These are phyloP conservation scores for Exophiala xenobiotica DNA, from an alignment of 2,329 filamentous ascomycete genomes.

Conservation along the genomic window DNA sequence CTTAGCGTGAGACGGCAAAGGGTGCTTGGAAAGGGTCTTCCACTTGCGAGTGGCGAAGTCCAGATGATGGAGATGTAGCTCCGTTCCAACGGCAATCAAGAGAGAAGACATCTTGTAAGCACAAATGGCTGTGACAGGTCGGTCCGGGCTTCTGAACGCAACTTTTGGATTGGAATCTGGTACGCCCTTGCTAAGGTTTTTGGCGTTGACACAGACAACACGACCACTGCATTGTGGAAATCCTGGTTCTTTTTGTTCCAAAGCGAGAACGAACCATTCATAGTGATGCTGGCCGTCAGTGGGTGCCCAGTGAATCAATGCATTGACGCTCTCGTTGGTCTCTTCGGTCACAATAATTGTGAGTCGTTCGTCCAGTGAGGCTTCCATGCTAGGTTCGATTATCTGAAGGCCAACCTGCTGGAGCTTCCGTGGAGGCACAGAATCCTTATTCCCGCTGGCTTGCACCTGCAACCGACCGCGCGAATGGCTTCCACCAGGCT, in stretches of 20 bases:
- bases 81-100: conserved; percentile 47
- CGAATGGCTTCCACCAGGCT: not conserved
- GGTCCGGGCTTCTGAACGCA: conserved; percentile 9
- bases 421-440: conserved; percentile 7
- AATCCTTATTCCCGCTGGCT: not conserved
- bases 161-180: conserved; percentile 13
- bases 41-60: conserved; percentile 45
- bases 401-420: conserved; percentile 14
- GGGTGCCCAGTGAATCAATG: conserved; percentile 26
- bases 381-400: conserved; percentile 11
- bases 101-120: conserved; percentile 46
- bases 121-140: conserved; percentile 27
- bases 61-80: conserved; percentile 45
- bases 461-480: not conserved
- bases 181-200: conserved; percentile 21
- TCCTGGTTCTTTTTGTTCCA: conserved; percentile 16
- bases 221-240: conserved; percentile 12
- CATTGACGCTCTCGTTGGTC: conserved; percentile 21
- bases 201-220: conserved; percentile 24
- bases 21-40: conserved; percentile 39
- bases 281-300: conserved; percentile 24
- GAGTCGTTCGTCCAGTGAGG: not conserved
- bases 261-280: conserved; percentile 29
- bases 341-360: conserved; percentile 21
- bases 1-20: conserved; percentile 50